Base-by-base conservation (phyloP, 2,329 filamentous ascomycete genomes). In the Trichoderma brevicompactum region DNA sequence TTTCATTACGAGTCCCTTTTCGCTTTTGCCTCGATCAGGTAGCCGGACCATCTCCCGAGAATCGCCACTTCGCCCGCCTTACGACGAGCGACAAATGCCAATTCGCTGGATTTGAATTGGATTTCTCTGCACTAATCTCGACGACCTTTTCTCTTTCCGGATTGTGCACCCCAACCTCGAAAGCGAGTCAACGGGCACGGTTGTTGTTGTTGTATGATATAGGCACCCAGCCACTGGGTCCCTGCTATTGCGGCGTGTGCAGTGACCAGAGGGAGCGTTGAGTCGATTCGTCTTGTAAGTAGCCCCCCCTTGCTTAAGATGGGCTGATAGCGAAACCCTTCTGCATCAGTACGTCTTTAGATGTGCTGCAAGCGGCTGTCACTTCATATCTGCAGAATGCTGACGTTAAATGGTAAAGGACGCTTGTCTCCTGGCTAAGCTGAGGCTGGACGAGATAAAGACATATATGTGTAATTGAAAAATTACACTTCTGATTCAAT, bases 241-340 rank as follows among this genome's bases (percentile, higher is more conserved):
- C 28, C n/a, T 8, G 32, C 7, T 17, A 36, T 28, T 41, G 40
- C 23, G 52, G 61, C 48, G 19, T 40, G 19, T 13, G 19, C n/a
- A 38, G 49, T 46, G 12, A n/a, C 38, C 40, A 34, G n/a, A 58
- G 55, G 40, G 34, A 12, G 58, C 12, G 34, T 40, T 38, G 58
- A 36, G n/a, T 38, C 23, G 12, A 12, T 54, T 13, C 15, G 49
- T 50, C 50, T 46, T 56, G 61, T 64, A 64, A 64, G 61, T 56
- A 43, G 23, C 10, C 2, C 43, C 32, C 59, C 61, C 52, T 56
- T 64, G 61, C 52, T 34, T 56, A 17, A 5, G 23, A 34, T 49
- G 43, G 50, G 17, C 40, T 43, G 49, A 23, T n/a, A 46, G 59
- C 34, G 23, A 13, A 62, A 41, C 34, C 43, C 41, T 19, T 49